A percentile compares a stretch with the other conserved stretches of the same genome.
phyloP scores from a whole-genome alignment of 768 basidiomycete species.

The Mycena floridula region DNA sequence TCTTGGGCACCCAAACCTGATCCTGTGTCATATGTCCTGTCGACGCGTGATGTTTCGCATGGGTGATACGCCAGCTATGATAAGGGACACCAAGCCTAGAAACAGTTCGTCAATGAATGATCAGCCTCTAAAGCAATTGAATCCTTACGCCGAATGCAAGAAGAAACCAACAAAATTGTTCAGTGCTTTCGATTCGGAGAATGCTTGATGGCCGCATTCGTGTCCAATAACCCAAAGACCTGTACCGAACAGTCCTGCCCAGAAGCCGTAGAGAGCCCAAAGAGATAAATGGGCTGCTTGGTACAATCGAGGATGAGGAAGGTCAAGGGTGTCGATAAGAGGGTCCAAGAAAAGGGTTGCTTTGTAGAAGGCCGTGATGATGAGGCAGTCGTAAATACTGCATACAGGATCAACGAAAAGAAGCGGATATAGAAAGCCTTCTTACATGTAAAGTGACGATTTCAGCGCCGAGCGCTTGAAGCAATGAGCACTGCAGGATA shows the following conservation, averaged over 20 bases:
- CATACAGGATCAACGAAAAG: neutral
- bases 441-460: slow-evolving; percentile 76
- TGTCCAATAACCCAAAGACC: slow-evolving; percentile 94
- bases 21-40: slow-evolving; percentile 92
- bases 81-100: slow-evolving; percentile 87
- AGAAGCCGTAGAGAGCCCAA: slow-evolving; percentile 80
- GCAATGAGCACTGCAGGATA: slow-evolving; percentile 62
- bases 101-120: slow-evolving; percentile 6
- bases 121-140: slow-evolving; percentile 5
- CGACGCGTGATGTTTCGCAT: slow-evolving; percentile 92
- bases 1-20: slow-evolving; percentile 91
- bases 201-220: slow-evolving; percentile 95
- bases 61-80: slow-evolving; percentile 93
- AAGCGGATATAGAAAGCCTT: neutral
- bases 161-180: slow-evolving; percentile 93
- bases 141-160: slow-evolving; percentile 77
- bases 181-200: slow-evolving; percentile 84
- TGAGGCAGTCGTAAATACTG: slow-evolving; percentile 69
- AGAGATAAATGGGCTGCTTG: slow-evolving; percentile 54
- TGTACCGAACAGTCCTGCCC: slow-evolving; percentile 81
- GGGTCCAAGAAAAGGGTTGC: slow-evolving; percentile 57
- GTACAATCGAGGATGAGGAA: slow-evolving; percentile 59
- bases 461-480: slow-evolving; percentile 82
- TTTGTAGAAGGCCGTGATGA: slow-evolving; percentile 67
- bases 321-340: slow-evolving; percentile 44